Evolutionary conservation across 2,329 filamentous ascomycete species (phyloP).

Genomic region (Botrytis hyacinthi): DNA sequence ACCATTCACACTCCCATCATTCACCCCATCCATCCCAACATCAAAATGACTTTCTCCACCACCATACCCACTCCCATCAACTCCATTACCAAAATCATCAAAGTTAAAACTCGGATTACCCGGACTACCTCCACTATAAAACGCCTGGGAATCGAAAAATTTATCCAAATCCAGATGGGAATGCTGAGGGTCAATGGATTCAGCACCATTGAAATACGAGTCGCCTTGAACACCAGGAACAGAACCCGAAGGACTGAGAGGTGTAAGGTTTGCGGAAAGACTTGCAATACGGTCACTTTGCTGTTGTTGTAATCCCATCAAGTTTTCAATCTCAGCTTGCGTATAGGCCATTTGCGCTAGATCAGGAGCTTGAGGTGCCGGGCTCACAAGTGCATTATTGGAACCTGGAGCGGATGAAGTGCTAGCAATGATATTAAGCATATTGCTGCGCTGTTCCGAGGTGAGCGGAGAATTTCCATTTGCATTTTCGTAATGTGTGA

Average conservation of each 20-base stretch:
- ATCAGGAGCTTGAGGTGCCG: slow-evolving; percentile 43
- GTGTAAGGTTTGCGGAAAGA: slow-evolving; percentile 70
- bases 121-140: slow-evolving; percentile 38
- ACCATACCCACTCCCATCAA: slow-evolving; percentile 8
- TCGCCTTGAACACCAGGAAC: slow-evolving; percentile 65
- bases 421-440: slow-evolving; percentile 59
- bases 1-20: slow-evolving; percentile 19
- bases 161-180: slow-evolving; percentile 50
- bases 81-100: slow-evolving; percentile 25
- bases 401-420: slow-evolving; percentile 31
- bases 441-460: slow-evolving; percentile 57
- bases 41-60: slow-evolving; percentile 34
- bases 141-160: slow-evolving; percentile 46
- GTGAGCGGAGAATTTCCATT: slow-evolving; percentile 56
- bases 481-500: slow-evolving; percentile 38
- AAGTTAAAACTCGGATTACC: slow-evolving; percentile 27
- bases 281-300: slow-evolving; percentile 76
- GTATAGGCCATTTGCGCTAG: slow-evolving; percentile 66
- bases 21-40: slow-evolving; percentile 35
- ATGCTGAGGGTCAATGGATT: slow-evolving; percentile 39
- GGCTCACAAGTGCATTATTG: slow-evolving; percentile 37
- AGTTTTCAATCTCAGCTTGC: slow-evolving; percentile 71
- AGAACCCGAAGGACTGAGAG: slow-evolving; percentile 74
- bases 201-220: slow-evolving; percentile 36
- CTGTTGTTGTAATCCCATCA: slow-evolving; percentile 75